Evolutionary conservation across 305 asterid species (phyloP), one percentile per base, ranked within the genome.

Genomic region (Fraxinus xanthoxyloides): DNA sequence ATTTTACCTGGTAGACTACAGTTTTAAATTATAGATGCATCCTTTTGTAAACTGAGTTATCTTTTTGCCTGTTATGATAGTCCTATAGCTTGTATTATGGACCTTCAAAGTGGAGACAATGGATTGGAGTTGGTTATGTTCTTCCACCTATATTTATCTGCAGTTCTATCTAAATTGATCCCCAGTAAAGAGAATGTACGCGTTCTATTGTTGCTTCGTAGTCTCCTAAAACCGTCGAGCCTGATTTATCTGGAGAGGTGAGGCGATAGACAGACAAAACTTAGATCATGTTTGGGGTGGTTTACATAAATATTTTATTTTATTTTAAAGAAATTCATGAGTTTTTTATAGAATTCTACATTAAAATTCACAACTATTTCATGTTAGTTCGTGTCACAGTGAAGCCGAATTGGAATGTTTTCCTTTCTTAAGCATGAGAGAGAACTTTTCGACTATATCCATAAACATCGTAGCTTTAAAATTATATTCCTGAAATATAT

Each of bases 61-160:
- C 28, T 78, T 23, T 78, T 61, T 65, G 75, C 17, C 12, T 0
- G 61, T 36, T 77, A 32, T 56, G 26, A 24, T 21, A 61, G 26
- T 23, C 48, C 35, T 78, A 6, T 59, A 35, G 81, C 34, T 54
- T 34, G 48, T n/a, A 43, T 61, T 15, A 75, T 38, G 15, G 4
- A 75, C 46, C 78, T 77, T 77, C 23, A 48, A n/a, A 77, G 70
- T 17, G 48, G 4, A 77, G 23, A 54, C 65, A n/a, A 54, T n/a
- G 65, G 54, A 13, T 43, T 43, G 54, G 65, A 54, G 65, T 54
- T 54, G 65, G 24, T 54, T 48, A 48, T 17, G 59, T 48, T 48
- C 21, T 17, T 13, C 59, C 21, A 3, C 6, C 59, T 15, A 48
- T 48, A 48, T 43, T 43, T 43, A 43, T 12, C n/a, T 43, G 4